Base-by-base conservation (phyloP, 2,329 filamentous ascomycete genomes). In the Blastomyces gilchristii region DNA sequence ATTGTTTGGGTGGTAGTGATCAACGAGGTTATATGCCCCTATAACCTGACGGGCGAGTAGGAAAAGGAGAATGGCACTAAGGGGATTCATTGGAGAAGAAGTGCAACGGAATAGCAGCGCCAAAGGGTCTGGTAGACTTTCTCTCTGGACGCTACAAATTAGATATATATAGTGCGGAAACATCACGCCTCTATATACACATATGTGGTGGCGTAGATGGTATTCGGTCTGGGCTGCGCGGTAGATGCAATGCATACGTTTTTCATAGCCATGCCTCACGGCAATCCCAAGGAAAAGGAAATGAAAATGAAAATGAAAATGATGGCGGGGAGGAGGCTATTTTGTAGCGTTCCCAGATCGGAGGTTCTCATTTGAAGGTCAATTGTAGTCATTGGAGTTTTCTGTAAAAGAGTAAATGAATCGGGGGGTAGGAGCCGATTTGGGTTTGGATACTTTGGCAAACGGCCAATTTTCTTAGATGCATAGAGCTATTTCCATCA, bases 1-100 rank as follows among this genome's bases (percentile, higher is more conserved):
- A 62, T 74, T 73, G 28, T 76, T 70, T 6, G 78, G 12, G 16
- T 45, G 34, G 9, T 37, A 45, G 43, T 45, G 43, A 1, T 18
- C 14, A 45, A 45, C 16, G 7, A 45, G 43, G 16, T 16, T 18
- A n/a, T 45, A 45, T n/a, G 43, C 43, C 3, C 43, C 16, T 45
- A 45, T 45, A 45, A n/a, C 43, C 43, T 7, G 43, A 6, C 5
- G 14, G 2, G 6, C 6, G 12, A 43, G 41, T 16, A 43, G 14
- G 16, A 5, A 16, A 45, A 45, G 16, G 43, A 45, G 16, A 45
- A 45, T 18, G 16, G 16, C n/a, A 45, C 5, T 45, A n/a, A 45
- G 43, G 18, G 16, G 43, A 45, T 4, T 18, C 12, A 45, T 45
- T 45, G 43, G 43, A 45, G 43, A 7, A 45, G 43, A 5, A 18